Base-by-base conservation (phyloP, 129 eudicot genomes). In the Chrysanthemum lavandulifolium region DNA sequence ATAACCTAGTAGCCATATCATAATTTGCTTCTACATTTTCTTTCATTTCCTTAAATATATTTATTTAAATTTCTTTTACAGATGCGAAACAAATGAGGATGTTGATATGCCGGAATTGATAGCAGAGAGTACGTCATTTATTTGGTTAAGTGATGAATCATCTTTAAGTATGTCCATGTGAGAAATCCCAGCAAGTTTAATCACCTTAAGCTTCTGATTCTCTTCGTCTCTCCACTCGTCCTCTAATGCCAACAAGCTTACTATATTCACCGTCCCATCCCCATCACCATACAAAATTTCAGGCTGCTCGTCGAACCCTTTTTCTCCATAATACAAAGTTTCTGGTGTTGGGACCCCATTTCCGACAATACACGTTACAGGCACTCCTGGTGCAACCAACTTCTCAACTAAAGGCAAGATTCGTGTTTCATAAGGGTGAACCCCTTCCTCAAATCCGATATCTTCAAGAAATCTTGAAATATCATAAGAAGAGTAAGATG, bases 251-350 rank as follows among this genome's bases (percentile, higher is more conserved):
- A 85, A 14, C 84, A 93, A 82, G 75, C 98, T 93, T 29, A 68
- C 75, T 87, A 90, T 82, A 53, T 93, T 93, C 72, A 93, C 98
- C 6, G 97, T 93, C 33, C 98, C 98, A 79, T 93, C 97, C 4
- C 98, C 98, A 64, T 93, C 96, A 10, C 98, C 98, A 13, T 83
- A 84, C 71, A 69, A 59, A 9, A 93, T 79, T 36, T 86, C 87
- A 4, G 98, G 97, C 73, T 85, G 84, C 88, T 84, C 63, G 58
- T 93, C 98, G 14, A 82, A 93, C 54, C 92, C 98, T 2, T 61
- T 70, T 0, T 82, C 86, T 23, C 84, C 89, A 52, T 90, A 93
- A 59, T 87, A 65, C 93, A 93, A 81, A 49, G 82, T 87, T 78
- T 87, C 98, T 0, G 93, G 65, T 1, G 96, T 93, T 51, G 29